Evolutionary conservation across 2,329 filamentous ascomycete genomes (phyloP).

Genomic region (Colletotrichum kahawae): DNA sequence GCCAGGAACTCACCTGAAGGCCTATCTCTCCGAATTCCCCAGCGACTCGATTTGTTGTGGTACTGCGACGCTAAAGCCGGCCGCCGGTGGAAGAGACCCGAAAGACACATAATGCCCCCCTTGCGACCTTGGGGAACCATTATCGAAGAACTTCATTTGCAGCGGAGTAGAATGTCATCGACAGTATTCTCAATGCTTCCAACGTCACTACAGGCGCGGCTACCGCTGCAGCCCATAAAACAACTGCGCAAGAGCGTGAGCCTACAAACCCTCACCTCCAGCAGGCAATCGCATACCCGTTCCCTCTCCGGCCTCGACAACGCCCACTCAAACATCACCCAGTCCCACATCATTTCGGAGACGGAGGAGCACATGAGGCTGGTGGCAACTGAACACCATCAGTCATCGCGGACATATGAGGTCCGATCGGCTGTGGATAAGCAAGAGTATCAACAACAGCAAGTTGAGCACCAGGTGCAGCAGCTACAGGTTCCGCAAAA

Average conservation of each 20-base stretch:
- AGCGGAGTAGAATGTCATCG: conserved; percentile 41
- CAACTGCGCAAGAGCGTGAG: conserved; percentile 45
- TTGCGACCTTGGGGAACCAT: conserved; percentile 23
- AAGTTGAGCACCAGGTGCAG: background rate
- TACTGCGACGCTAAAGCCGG: background rate
- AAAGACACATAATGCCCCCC: conserved; percentile 19
- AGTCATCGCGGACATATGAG: conserved; percentile 7
- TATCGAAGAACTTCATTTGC: conserved; percentile 33
- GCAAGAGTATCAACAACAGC: background rate
- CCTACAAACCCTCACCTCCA: conserved; percentile 26
- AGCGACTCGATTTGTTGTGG: conserved; percentile 2
- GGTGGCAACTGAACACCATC: conserved; percentile 11
- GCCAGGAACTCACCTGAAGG: background rate
- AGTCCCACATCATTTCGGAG: conserved; percentile 10
- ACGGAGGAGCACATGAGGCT: conserved; percentile 20
- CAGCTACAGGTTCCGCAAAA: background rate
- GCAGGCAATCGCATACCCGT: conserved; percentile 9
- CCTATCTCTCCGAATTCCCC: conserved; percentile 15
- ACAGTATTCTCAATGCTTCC: conserved; percentile 61
- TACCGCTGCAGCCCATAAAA: conserved; percentile 53
- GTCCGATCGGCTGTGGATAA: background rate
- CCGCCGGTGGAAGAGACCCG: background rate
- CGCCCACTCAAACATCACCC: conserved; percentile 2
- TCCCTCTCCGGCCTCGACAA: conserved; percentile 15
- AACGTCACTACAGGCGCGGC: conserved; percentile 52